Evolutionary conservation across 345 rosid genomes (phyloP).

Genomic region (Turnera subulata): DNA sequence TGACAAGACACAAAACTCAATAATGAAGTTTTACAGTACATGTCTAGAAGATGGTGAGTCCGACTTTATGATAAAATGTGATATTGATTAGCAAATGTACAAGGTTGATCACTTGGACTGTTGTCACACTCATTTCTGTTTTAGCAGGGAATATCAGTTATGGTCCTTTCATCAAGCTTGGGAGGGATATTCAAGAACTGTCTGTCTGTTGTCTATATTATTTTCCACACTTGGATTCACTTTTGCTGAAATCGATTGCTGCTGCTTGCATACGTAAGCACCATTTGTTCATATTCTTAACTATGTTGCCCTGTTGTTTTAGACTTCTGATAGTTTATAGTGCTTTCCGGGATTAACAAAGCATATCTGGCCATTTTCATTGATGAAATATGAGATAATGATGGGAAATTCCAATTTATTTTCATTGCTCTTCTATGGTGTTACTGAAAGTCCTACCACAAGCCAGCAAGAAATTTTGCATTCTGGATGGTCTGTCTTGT

Average conservation of each 20-base stretch:
- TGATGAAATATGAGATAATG: too few species aligned
- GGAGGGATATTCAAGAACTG: conserved; percentile 59
- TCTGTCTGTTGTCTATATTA: conserved; percentile 59
- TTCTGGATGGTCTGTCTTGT: too few species aligned
- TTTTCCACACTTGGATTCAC: conserved; percentile 48
- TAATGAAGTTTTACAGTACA: conserved; percentile 52
- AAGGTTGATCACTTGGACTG: conserved; percentile 4
- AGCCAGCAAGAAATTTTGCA: too few species aligned
- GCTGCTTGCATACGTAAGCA: conserved; percentile 69
- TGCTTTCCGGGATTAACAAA: too few species aligned
- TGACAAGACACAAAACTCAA: conserved; percentile 40
- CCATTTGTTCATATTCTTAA: too few species aligned
- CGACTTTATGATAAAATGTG: conserved; percentile 5
- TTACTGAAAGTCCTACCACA: too few species aligned
- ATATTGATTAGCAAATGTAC: conserved; percentile 6
- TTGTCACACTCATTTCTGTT: conserved; percentile 6
- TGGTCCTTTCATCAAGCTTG: conserved; percentile 76
- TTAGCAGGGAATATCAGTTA: conserved; percentile 45
- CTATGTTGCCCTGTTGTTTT: too few species aligned
- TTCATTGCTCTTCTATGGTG: too few species aligned
- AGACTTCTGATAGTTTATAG: too few species aligned
- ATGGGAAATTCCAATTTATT: too few species aligned
- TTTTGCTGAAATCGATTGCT: conserved; percentile 53
- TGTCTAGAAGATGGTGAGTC: conserved; percentile 45
- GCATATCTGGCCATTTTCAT: too few species aligned